Percentiles rank a stretch among this genome's conserved stretches.
These are phyloP conservation scores for Sporobolomyces roseus DNA, from an alignment of 768 basidiomycete species.

Conservation along the genomic window DNA sequence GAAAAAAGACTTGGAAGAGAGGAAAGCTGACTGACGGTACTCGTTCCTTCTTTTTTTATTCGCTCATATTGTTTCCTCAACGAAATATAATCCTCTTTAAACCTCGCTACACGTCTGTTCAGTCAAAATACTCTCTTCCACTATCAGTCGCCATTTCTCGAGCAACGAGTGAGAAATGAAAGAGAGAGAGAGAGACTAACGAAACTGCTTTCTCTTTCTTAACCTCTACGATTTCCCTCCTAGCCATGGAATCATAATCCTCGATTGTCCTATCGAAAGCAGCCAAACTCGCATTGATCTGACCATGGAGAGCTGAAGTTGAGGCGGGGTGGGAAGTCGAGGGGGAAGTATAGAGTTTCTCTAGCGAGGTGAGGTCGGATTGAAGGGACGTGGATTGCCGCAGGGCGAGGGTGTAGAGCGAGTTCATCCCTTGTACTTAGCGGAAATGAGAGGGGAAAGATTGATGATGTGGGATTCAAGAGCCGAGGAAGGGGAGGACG, in stretches of 20 bases:
- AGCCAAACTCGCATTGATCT: slow-evolving; percentile 94
- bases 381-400: slow-evolving; percentile 84
- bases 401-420: slow-evolving; percentile 86
- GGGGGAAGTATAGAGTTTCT: slow-evolving; percentile 62
- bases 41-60: slow-evolving; percentile 53
- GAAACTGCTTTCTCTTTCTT: slow-evolving; percentile 95
- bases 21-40: background rate
- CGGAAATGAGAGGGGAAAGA: background rate
- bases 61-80: slow-evolving; percentile 76
- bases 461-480: too few species aligned
- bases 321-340: slow-evolving; percentile 36
- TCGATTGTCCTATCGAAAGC: slow-evolving; percentile 92
- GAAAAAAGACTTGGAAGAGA: slow-evolving; percentile 36
- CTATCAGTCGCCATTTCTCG: background rate
- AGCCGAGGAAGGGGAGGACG: background rate
- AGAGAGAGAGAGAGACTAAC: slow-evolving; percentile 53
- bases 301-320: slow-evolving; percentile 59
- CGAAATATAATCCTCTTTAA: slow-evolving; percentile 78
- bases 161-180: background rate
- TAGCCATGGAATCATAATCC: slow-evolving; percentile 95
- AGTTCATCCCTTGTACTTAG: slow-evolving; percentile 70
- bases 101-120: slow-evolving; percentile 81
- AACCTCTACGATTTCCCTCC: slow-evolving; percentile 88
- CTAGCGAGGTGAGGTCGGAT: slow-evolving; percentile 76
- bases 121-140: background rate